Evolutionary conservation across 78 protist species (phyloP), one percentile per base, ranked within the genome.

Genomic region (Bigelowiella natans): DNA sequence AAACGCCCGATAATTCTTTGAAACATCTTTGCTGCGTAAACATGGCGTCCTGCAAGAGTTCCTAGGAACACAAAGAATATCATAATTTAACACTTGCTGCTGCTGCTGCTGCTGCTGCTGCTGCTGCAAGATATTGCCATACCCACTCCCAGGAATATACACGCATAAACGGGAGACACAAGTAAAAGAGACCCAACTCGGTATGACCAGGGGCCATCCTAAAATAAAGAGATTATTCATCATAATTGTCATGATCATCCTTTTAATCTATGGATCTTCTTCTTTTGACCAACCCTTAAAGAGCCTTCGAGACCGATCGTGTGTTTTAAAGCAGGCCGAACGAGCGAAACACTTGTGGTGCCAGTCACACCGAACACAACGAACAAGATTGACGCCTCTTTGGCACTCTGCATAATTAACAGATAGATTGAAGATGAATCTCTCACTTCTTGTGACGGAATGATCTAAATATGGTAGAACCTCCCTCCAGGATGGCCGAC

Each of bases 131-230:
- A n/a, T n/a, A n/a, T n/a, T n/a, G 18, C 7, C 73, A 7, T 18
- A 51, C 73, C 73, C 34, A 51, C 18, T 7, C 73, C 73, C 18
- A 51, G 73, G 73, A 51, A 18, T 18, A 51, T 51, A 18, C 73
- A 51, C 30, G 90, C 90, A 18, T 88, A 88, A 82, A 88, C 39
- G 82, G 90, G 90, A 39, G 90, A 88, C 38, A 88, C 90, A 36
- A 7, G 34, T 1, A 88, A 31, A 7, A 88, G 0, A 0, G 37
- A 29, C 38, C 18, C 0, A 34, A 88, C 1, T 29, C 90, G 90
- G 82, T 88, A 88, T 37, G 90, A 88, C 31, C 34, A 29, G 1
- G 90, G 90, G 39, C 90, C 90, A 29, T 88, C 83, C 31, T 34
- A 51, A 26, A 18, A 51, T n/a, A n/a, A n/a, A n/a, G n/a, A n/a